Percentiles rank a stretch among this genome's conserved stretches.
Conservation (phyloP, 1,284 basidiomycete genomes). For the Malassezia furfur region DNA sequence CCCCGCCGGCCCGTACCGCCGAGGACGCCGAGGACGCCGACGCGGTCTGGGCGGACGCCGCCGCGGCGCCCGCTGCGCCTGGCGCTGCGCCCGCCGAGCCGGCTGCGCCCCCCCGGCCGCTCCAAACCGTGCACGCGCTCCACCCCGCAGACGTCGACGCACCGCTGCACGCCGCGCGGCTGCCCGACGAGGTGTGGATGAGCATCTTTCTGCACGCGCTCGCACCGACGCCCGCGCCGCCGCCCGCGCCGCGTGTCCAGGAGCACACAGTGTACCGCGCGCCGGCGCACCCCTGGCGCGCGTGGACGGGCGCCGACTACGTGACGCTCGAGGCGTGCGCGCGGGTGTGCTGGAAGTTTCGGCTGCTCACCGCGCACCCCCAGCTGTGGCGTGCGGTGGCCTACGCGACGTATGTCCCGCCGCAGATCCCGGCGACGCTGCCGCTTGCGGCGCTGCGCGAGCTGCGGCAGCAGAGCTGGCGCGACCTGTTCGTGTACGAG, state of each 20-base stretch:
- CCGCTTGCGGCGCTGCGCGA: conserved; percentile 17
- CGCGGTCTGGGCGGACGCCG: neutral
- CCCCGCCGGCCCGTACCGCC: neutral
- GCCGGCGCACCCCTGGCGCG: conserved; percentile 27
- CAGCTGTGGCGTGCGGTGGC: conserved; percentile 37
- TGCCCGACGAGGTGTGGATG: conserved; percentile 40
- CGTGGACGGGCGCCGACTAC: conserved; percentile 36
- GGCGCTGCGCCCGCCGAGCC: neutral
- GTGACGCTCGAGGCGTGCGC: conserved; percentile 33
- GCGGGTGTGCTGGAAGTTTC: conserved; percentile 39
- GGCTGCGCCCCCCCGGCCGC: neutral
- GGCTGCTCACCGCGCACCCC: conserved; percentile 29
- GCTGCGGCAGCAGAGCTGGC: conserved; percentile 30
- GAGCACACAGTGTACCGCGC: conserved; percentile 8
- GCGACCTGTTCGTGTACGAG: conserved; percentile 38
- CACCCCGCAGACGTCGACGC: conserved; percentile 25
- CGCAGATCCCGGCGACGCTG: neutral
- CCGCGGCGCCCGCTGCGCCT: neutral
- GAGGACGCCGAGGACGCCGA: neutral
- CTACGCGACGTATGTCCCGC: conserved; percentile 29
- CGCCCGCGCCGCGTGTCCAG: neutral
- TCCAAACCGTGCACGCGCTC: neutral
- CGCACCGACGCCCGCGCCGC: neutral
- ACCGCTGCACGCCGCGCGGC: conserved; percentile 20
- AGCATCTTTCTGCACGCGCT: conserved; percentile 25